These are phyloP conservation scores for Loxodes magnus DNA, from an alignment of 73 alveolate genomes.

Conservation along the genomic window DNA sequence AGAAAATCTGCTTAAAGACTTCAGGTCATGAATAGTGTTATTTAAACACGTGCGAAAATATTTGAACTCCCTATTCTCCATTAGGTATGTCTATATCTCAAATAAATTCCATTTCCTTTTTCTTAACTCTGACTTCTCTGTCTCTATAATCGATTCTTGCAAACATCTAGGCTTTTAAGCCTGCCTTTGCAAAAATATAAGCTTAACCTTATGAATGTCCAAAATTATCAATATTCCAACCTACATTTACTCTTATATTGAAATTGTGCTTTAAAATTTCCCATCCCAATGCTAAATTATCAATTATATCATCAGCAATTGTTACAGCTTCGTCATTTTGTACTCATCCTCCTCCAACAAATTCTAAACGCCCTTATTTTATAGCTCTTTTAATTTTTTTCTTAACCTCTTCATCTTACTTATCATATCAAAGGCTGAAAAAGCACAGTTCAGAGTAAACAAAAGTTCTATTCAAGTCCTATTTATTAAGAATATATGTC, in stretches of 20 bases:
- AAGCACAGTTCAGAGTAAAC: constrained; percentile 21
- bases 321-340: constrained; percentile 89
- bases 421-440: constrained; percentile 28
- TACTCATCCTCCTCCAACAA: constrained; percentile 85
- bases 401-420: constrained; percentile 9
- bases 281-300: constrained; percentile 71
- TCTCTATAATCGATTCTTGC: constrained; percentile 80
- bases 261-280: constrained; percentile 56
- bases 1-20: no score
- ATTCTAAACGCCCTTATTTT: constrained; percentile 33
- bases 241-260: constrained; percentile 52
- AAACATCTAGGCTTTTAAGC: constrained; percentile 75
- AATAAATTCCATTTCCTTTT: no score
- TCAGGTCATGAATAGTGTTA: no score
- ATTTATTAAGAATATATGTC: not conserved
- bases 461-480: constrained; percentile 9
- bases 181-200: constrained; percentile 71
- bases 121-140: no score
- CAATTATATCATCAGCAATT: constrained; percentile 65
- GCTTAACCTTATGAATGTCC: constrained; percentile 78
- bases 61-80: no score
- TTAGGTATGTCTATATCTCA: no score
- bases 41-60: no score
- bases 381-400: constrained; percentile 6
- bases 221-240: constrained; percentile 93